Evolutionary conservation across 1,284 basidiomycete genomes (phyloP).

Genomic region (Sporisorium scitamineum): DNA sequence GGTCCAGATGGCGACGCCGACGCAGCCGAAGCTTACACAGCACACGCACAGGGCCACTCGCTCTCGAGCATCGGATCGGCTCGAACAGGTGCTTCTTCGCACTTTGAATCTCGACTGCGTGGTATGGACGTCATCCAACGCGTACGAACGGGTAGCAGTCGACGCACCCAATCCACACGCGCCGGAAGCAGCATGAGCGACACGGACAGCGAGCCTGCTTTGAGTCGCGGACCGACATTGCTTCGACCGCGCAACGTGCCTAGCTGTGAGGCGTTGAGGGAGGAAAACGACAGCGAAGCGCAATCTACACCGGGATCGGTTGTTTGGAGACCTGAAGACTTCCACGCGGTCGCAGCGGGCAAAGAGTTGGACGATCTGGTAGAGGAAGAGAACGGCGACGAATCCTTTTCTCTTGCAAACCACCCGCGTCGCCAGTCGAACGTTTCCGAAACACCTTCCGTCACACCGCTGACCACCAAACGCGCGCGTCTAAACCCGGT

Average conservation of each 20-base stretch:
- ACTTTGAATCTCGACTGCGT: slow-evolving; percentile 51
- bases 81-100: slow-evolving; percentile 48
- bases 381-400: slow-evolving; percentile 9
- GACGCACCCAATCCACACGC: slow-evolving; percentile 42
- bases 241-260: slow-evolving; percentile 33
- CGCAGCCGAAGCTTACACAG: slow-evolving; percentile 1
- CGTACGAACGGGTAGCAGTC: slow-evolving; percentile 47
- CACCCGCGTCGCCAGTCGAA: slow-evolving; percentile 3
- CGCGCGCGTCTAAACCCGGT: slow-evolving; percentile 54
- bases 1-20: background rate
- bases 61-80: slow-evolving; percentile 54
- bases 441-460: slow-evolving; percentile 54
- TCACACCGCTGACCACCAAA: slow-evolving; percentile 62
- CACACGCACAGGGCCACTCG: slow-evolving; percentile 34
- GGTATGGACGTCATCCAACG: slow-evolving; percentile 64
- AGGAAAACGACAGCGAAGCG: slow-evolving; percentile 4
- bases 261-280: slow-evolving; percentile 10
- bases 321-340: slow-evolving; percentile 39
- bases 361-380: slow-evolving; percentile 15
- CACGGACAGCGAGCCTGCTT: slow-evolving; percentile 27
- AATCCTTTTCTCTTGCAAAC: background rate
- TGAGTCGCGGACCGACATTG: slow-evolving; percentile 37
- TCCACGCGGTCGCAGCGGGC: background rate
- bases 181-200: slow-evolving; percentile 37
- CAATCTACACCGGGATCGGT: slow-evolving; percentile 35